Evolutionary conservation across 805 yeast species (phyloP).

Genomic region (Candida michaelii): DNA sequence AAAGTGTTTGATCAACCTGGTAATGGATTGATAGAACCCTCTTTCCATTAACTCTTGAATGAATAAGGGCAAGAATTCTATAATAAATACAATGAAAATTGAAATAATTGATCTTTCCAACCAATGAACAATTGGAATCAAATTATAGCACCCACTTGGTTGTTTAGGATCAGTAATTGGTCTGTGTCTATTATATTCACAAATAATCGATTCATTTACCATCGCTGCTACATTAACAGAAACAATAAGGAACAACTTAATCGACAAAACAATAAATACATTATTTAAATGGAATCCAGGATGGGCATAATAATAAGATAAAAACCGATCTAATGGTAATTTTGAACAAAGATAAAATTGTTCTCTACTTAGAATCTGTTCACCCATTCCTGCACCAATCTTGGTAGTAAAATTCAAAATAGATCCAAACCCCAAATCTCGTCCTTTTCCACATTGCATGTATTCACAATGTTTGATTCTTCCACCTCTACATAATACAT

Average conservation of each 20-base stretch:
- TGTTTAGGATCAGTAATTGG: constrained; percentile 66
- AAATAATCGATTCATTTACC: constrained; percentile 68
- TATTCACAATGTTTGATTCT: constrained; percentile 85
- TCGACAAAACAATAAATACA: constrained; percentile 71
- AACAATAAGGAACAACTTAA: constrained; percentile 70
- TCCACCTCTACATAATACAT: constrained; percentile 79
- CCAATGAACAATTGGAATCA: constrained; percentile 77
- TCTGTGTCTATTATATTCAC: constrained; percentile 62
- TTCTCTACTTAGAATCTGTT: constrained; percentile 82
- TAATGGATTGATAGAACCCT: constrained; percentile 74
- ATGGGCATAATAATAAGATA: constrained; percentile 83
- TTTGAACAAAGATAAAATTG: constrained; percentile 80
- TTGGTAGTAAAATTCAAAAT: constrained; percentile 82
- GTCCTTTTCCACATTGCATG: constrained; percentile 87
- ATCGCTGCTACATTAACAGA: constrained; percentile 70
- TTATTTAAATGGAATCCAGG: constrained; percentile 85
- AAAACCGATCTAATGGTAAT: constrained; percentile 75
- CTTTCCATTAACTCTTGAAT: constrained; percentile 81
- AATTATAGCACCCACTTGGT: constrained; percentile 74
- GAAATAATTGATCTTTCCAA: constrained; percentile 77
- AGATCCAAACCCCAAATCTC: constrained; percentile 86
- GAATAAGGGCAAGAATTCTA: constrained; percentile 75
- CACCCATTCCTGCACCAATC: constrained; percentile 94
- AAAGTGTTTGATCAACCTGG: constrained; percentile 68
- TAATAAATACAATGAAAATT: constrained; percentile 78